A percentile compares a stretch with the other conserved stretches of the same genome.
These are phyloP conservation scores for Combretum micranthum DNA, from an alignment of 345 rosid genomes.

Conservation along the genomic window DNA sequence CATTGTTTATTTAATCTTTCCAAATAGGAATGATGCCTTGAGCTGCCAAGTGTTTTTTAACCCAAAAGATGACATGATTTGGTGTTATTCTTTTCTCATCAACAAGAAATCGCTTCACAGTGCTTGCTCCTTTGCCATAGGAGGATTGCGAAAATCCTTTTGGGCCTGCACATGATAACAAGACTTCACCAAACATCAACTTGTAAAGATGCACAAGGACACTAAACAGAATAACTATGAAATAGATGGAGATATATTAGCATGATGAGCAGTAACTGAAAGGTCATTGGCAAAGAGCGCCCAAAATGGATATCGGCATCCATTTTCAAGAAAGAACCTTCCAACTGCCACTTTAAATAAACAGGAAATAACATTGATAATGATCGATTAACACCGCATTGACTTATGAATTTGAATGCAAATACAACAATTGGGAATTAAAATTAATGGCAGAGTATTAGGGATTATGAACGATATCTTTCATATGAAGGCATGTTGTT, in stretches of 20 bases:
- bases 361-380: neutral
- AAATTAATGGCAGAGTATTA: neutral
- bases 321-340: conserved; percentile 68
- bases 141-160: conserved; percentile 81
- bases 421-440: neutral
- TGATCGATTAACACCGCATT: neutral
- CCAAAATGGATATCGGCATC: conserved; percentile 64
- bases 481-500: neutral
- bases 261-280: conserved; percentile 28
- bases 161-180: conserved; percentile 42
- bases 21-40: conserved; percentile 90
- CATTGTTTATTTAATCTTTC: conserved; percentile 29
- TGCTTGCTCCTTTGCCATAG: conserved; percentile 65
- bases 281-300: conserved; percentile 74
- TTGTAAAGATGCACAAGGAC: too few relatives aligned
- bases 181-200: too few relatives aligned
- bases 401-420: neutral
- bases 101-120: conserved; percentile 85
- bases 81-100: conserved; percentile 88
- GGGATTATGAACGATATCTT: neutral
- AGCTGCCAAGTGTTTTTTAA: conserved; percentile 88
- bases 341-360: conserved; percentile 38
- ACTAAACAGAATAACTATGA: neutral
- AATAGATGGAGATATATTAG: neutral
- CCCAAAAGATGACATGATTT: conserved; percentile 79